Base-by-base conservation (phyloP, 495 filamentous ascomycete species). In the Hamigera avellanea region DNA sequence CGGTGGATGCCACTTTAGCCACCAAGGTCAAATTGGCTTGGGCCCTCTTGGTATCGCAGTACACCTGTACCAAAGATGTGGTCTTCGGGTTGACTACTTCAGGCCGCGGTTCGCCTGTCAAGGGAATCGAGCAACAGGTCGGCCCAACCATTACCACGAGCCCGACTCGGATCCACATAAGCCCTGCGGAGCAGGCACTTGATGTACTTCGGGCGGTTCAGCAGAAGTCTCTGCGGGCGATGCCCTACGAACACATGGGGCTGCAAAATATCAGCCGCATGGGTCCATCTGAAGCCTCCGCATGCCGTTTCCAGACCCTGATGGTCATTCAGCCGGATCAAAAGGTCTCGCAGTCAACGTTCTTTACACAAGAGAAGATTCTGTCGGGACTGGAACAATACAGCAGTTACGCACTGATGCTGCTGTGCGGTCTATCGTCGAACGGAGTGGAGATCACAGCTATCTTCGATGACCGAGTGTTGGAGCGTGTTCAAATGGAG, bases 271-370 rank as follows among this genome's bases (percentile, higher is more conserved):
- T 81, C 32, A 56, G 62, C 27, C 47, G 49, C 6, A 45, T 76
- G 13, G 66, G 61, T 27, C 33, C 51, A 0, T 71, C 75, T 27
- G 60, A 69, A 2, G 50, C 59, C 29, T 49, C 62, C 27, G 73
- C 72, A 2, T 74, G 68, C 37, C 64, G 72, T 30, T 60, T 76
- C 39, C 56, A 66, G 28, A 69, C 55, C 42, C 37, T 72, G 17
- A 49, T 73, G 5, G 56, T 65, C 5, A 53, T 75, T 13, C 62
- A 70, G 28, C 52, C 63, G 33, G 37, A 16, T 1, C 41, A 42
- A 23, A 73, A 76, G 26, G 25, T 7, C 7, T 26, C 25, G 25
- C 7, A 7, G 25, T 26, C 25, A 12, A 26, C 25, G 12, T 26
- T 26, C 7, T 26, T 26, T 12, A 26, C 12, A 7, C 7, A 26